phyloP scores from a whole-genome alignment of 805 yeast species.

The Yarrowia yakushimensis region DNA sequence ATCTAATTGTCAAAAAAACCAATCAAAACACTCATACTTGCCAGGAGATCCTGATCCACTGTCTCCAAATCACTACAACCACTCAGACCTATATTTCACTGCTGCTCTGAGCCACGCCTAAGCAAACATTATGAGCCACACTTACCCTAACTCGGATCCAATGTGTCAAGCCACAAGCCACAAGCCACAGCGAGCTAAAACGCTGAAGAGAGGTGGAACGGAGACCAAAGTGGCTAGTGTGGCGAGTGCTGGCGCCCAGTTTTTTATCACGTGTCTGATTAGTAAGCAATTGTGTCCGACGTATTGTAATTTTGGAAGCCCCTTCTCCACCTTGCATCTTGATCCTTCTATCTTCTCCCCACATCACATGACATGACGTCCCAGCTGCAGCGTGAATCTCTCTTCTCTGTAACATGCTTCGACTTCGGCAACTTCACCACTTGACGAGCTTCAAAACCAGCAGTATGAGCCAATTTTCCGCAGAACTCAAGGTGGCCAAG shows the following conservation, averaged over 20 bases:
- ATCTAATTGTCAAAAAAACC: too few species aligned
- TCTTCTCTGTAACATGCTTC: neutral
- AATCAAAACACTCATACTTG: too few species aligned
- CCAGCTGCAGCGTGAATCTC: neutral
- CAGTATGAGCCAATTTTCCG: constrained; percentile 42
- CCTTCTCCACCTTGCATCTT: neutral
- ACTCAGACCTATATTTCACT: too few species aligned
- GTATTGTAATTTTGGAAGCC: too few species aligned
- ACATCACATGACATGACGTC: constrained; percentile 25
- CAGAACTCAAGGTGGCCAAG: constrained; percentile 76
- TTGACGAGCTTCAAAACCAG: neutral
- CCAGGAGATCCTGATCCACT: too few species aligned
- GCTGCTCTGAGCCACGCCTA: too few species aligned
- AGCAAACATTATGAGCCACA: neutral
- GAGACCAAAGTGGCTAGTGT: neutral
- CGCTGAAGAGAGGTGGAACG: neutral
- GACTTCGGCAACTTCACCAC: constrained; percentile 12
- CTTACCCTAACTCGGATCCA: neutral
- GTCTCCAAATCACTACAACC: too few species aligned
- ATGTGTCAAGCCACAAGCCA: neutral
- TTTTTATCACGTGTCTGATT: neutral
- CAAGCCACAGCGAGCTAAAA: neutral
- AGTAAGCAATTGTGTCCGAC: neutral
- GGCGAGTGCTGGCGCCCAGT: neutral
- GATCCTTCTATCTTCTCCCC: neutral